Evolutionary conservation across 108 stramenopile species (phyloP), one percentile per base, ranked within the genome.

Genomic region (Thalassiosira profunda): DNA sequence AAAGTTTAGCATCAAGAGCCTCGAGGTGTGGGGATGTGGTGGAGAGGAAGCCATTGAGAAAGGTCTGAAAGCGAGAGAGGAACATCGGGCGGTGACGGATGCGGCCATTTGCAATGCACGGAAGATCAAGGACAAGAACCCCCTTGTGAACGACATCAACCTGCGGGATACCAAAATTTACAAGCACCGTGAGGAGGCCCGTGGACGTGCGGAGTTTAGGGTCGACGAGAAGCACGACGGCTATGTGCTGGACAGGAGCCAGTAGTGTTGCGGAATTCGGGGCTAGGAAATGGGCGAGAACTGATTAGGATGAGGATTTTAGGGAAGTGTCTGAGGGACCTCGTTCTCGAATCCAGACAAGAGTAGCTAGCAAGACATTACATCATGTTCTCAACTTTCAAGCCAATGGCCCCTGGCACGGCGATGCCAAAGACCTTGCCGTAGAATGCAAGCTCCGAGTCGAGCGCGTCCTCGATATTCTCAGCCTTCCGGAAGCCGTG

Each of bases 401-500:
- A 55, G 25, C 66, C 78, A 49, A 84, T 66, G n/a, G 79, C 83
- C 52, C 58, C 76, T 11, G 85, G 81, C 26, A 86, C 62, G 25
- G 75, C 70, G 37, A 93, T 81, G 21, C 86, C 86, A 75, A 87
- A 93, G 1, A 89, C 80, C 5, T 58, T 71, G 3, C 86, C 81
- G 67, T 77, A 93, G 59, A 93, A 93, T 12, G 76, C 79, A 41
- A 86, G 47, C 72, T 93, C 92, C 53, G 72, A 74, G 60, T 84
- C 83, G 1, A 93, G 58, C 1, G 89, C 87, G 62, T 94, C 84
- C 41, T 84, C 59, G 24, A 89, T 91, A 60, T 94, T 89, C 61
- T 87, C 85, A n/a, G 89, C 76, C 70, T 94, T 89, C 45, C 92
- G 82, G 55, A 94, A 94, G 4, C 92, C 92, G 58, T 94, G 92